phyloP scores from a whole-genome alignment of 257 asterid genomes.

The Voacanga thouarsii region DNA sequence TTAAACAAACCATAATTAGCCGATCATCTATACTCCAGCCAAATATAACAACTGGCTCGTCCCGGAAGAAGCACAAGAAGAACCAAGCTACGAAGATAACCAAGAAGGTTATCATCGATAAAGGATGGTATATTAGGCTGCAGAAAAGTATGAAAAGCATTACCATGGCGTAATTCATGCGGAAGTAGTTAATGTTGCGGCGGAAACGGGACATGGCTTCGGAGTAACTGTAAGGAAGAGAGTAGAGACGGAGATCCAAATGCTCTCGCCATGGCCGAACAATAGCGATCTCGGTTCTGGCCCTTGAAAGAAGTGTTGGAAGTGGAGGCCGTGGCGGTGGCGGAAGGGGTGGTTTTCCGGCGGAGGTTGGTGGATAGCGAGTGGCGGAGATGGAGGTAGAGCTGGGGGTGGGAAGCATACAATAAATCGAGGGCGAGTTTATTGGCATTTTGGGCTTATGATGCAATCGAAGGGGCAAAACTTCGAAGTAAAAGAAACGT shows the following conservation, averaged over 20 bases:
- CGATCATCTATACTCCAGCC: constrained; percentile 58
- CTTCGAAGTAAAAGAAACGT: not conserved
- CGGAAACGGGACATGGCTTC: constrained; percentile 66
- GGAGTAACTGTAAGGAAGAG: constrained; percentile 54
- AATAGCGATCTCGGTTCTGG: constrained; percentile 41
- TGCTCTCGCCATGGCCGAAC: constrained; percentile 74
- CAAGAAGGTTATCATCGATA: constrained; percentile 78
- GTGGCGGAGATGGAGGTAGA: constrained; percentile 35
- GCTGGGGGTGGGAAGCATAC: constrained; percentile 25
- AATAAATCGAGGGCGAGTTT: constrained; percentile 31
- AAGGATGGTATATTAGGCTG: constrained; percentile 76
- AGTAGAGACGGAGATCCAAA: constrained; percentile 43
- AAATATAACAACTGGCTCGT: constrained; percentile 44
- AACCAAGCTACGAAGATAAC: constrained; percentile 51
- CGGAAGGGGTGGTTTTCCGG: constrained; percentile 38
- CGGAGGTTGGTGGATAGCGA: constrained; percentile 9
- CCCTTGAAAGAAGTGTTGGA: constrained; percentile 25
- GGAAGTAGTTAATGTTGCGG: constrained; percentile 68
- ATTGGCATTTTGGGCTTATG: constrained; percentile 26
- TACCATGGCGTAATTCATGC: constrained; percentile 66
- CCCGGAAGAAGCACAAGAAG: constrained; percentile 54
- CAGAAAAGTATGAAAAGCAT: constrained; percentile 58
- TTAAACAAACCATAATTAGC: constrained; percentile 43
- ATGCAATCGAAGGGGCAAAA: not conserved
- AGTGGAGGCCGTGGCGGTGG: constrained; percentile 18